Conservation (phyloP, 202 grass and related monocot species). For the Cymbopogon flexuosus region DNA sequence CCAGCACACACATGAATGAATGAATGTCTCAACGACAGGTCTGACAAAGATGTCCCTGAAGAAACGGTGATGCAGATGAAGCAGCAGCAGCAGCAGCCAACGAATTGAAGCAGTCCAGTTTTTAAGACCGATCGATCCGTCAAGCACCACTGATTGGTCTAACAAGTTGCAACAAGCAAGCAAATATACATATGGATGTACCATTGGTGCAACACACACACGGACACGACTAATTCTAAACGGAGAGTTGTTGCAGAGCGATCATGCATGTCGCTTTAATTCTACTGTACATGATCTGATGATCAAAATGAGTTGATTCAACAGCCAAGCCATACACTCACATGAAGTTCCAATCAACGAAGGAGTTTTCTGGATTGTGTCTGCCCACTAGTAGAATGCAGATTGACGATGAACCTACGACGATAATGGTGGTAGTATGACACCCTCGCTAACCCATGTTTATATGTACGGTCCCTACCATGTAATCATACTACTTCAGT, state of each 20-base stretch:
- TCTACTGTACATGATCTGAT: not conserved
- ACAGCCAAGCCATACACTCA: not conserved
- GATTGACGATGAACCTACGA: not conserved
- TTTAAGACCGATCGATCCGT: not conserved
- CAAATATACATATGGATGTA: not conserved
- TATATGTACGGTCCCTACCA: not conserved
- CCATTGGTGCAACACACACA: not conserved
- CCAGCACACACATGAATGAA: not conserved
- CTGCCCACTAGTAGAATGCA: not conserved
- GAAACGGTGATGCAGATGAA: not conserved
- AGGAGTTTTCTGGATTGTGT: constrained; percentile 14
- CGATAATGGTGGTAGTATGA: not conserved
- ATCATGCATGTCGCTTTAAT: not conserved
- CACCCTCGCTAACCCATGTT: not conserved
- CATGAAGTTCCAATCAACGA: not conserved
- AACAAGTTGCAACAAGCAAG: not conserved
- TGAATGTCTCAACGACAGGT: not conserved
- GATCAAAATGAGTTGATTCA: constrained; percentile 7
- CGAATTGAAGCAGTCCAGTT: not conserved
- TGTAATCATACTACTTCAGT: not conserved
- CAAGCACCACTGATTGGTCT: not conserved
- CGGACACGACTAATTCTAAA: too few species aligned
- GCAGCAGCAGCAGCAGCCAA: not conserved
- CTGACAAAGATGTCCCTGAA: constrained; percentile 2
- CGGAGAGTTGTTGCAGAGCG: too few species aligned